A percentile compares a stretch with the other conserved stretches of the same genome.
These are phyloP conservation scores for Coleophoma crateriformis DNA, from an alignment of 2,329 filamentous ascomycete species.

Conservation along the genomic window DNA sequence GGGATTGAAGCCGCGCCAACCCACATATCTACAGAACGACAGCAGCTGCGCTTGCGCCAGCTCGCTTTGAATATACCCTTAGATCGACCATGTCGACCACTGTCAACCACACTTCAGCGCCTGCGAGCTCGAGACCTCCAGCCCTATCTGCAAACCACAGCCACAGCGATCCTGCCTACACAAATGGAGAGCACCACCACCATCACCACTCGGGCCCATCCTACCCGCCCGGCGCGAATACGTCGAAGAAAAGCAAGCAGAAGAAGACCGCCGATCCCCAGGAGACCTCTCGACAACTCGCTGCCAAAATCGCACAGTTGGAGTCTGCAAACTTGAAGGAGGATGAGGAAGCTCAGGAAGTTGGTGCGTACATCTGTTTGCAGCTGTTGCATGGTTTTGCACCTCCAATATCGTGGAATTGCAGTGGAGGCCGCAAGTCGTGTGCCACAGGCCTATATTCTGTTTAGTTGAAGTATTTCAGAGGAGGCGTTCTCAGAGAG, in stretches of 20 bases:
- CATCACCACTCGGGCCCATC: constrained; percentile 35
- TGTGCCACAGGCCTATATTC: background rate
- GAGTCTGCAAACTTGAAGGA: constrained; percentile 92
- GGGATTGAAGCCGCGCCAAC: constrained; percentile 7
- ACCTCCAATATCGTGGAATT: background rate
- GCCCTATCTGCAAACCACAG: constrained; percentile 19
- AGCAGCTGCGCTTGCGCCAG: constrained; percentile 16
- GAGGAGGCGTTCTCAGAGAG: background rate
- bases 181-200: constrained; percentile 30
- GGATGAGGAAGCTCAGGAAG: constrained; percentile 83
- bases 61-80: constrained; percentile 7
- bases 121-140: constrained; percentile 22
- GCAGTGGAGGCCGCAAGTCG: background rate
- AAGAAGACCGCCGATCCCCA: constrained; percentile 82
- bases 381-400: background rate
- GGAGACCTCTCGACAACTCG: constrained; percentile 86
- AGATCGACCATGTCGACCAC: constrained; percentile 24
- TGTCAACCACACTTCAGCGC: constrained; percentile 30
- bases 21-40: constrained; percentile 1
- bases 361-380: constrained; percentile 56
- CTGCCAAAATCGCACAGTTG: constrained; percentile 90
- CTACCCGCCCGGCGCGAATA: constrained; percentile 39
- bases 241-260: constrained; percentile 72
- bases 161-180: constrained; percentile 21
- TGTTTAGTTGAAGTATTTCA: background rate